Percentiles rank a stretch among this genome's conserved stretches.
Evolutionary conservation across 2,329 filamentous ascomycete genomes (phyloP).

Genomic region (Cordyceps sp.): DNA sequence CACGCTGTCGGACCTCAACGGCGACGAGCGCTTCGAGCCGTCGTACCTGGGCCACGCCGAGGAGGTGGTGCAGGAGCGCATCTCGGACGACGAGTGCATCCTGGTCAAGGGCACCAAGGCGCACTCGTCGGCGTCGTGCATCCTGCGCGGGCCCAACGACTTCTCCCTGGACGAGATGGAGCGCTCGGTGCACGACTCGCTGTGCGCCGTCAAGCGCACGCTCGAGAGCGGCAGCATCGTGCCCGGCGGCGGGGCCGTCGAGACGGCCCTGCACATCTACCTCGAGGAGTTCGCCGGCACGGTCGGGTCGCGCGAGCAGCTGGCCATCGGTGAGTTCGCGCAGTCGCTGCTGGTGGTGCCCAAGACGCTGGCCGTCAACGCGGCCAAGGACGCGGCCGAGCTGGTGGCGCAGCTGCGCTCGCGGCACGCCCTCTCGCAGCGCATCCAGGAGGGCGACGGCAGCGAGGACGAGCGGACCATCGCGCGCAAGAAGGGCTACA

Average conservation of each 20-base stretch:
- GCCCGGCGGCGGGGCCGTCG: conserved; percentile 86
- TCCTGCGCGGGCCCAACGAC: conserved; percentile 89
- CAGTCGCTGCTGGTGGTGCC: conserved; percentile 87
- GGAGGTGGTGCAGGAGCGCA: conserved; percentile 94
- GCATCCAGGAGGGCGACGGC: conserved; percentile 70
- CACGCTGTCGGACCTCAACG: conserved; percentile 89
- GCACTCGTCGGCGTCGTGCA: conserved; percentile 86
- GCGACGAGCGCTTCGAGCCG: conserved; percentile 89
- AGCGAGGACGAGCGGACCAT: conserved; percentile 78
- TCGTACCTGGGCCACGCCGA: conserved; percentile 83
- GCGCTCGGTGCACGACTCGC: conserved; percentile 89
- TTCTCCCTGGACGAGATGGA: conserved; percentile 98
- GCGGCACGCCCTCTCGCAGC: conserved; percentile 84
- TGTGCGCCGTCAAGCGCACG: conserved; percentile 93
- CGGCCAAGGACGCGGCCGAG: conserved; percentile 89
- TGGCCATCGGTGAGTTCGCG: conserved; percentile 94
- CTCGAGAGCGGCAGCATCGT: conserved; percentile 95
- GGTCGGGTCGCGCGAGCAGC: conserved; percentile 89
- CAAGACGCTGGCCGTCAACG: conserved; percentile 93
- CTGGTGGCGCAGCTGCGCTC: conserved; percentile 90
- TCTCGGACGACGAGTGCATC: conserved; percentile 98
- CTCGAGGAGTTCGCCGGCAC: conserved; percentile 97
- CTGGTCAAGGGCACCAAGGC: conserved; percentile 90
- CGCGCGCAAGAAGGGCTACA: conserved; percentile 91
- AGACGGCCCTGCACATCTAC: conserved; percentile 98